Evolutionary conservation across 179 eudicot species (phyloP).

Genomic region (Actinidia polygama): DNA sequence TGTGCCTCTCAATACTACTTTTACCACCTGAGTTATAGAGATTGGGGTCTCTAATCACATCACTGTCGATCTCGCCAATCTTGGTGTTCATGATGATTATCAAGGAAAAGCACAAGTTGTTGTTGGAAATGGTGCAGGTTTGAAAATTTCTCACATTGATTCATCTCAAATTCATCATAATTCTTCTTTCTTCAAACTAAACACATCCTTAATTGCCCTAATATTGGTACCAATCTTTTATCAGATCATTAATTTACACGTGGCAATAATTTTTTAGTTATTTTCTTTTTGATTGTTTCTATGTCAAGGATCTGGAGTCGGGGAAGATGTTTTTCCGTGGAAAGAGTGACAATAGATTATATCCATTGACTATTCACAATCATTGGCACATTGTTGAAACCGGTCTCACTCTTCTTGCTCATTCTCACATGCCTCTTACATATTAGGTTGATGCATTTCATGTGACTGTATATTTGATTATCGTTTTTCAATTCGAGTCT

Average conservation of each 20-base stretch:
- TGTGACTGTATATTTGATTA: too few relatives aligned
- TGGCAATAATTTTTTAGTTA: conserved; percentile 13
- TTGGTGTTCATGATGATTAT: background rate
- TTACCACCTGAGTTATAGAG: background rate
- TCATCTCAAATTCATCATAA: background rate
- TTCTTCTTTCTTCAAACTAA: background rate
- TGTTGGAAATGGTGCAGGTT: conserved; percentile 10
- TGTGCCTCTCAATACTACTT: background rate
- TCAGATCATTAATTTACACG: background rate
- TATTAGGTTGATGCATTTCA: too few relatives aligned
- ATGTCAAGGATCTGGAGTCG: background rate
- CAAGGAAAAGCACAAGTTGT: background rate
- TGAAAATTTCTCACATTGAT: background rate
- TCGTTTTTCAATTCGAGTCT: too few relatives aligned
- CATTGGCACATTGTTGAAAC: background rate
- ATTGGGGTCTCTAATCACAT: background rate
- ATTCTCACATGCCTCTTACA: too few relatives aligned
- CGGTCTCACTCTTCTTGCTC: too few relatives aligned
- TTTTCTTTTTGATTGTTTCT: background rate
- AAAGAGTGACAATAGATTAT: background rate
- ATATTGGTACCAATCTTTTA: background rate
- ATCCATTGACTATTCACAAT: background rate
- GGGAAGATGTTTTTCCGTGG: background rate
- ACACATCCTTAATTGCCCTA: background rate
- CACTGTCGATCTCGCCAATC: conserved; percentile 6